Percentiles rank a stretch among this genome's conserved stretches.
phyloP scores from a whole-genome alignment of 805 yeast species.

The Yarrowia bubula region DNA sequence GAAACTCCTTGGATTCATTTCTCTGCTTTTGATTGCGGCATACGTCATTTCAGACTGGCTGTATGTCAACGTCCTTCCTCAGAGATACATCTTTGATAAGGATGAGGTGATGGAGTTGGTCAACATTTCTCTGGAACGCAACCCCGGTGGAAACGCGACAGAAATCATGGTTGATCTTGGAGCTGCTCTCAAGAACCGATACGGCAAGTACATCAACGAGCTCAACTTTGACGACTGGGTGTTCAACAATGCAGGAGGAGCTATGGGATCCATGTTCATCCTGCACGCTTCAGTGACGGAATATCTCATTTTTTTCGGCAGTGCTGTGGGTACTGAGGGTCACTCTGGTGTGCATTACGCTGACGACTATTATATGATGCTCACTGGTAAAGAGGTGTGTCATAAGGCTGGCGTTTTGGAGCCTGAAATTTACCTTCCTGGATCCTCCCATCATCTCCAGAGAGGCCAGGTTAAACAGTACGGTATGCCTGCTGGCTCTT shows the following conservation, averaged over 20 bases:
- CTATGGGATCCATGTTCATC: slow-evolving; percentile 91
- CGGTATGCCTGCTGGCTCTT: slow-evolving; percentile 74
- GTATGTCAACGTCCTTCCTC: slow-evolving; percentile 51
- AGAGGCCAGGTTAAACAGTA: slow-evolving; percentile 82
- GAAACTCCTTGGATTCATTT: slow-evolving; percentile 30
- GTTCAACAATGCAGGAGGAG: slow-evolving; percentile 97
- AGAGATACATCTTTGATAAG: slow-evolving; percentile 67
- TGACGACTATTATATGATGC: slow-evolving; percentile 93
- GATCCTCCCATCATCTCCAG: slow-evolving; percentile 75
- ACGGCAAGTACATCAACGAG: slow-evolving; percentile 73
- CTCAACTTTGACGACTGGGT: slow-evolving; percentile 83
- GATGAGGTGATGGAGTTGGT: slow-evolving; percentile 57
- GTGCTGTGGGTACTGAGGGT: slow-evolving; percentile 95
- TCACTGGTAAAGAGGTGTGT: slow-evolving; percentile 75
- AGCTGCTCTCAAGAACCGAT: slow-evolving; percentile 54
- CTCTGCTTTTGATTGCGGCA: slow-evolving; percentile 30
- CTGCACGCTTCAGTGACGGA: slow-evolving; percentile 93
- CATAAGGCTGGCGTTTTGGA: slow-evolving; percentile 59
- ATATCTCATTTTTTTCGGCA: slow-evolving; percentile 88
- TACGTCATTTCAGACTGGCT: slow-evolving; percentile 32
- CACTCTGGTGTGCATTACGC: slow-evolving; percentile 95
- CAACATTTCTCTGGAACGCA: slow-evolving; percentile 47
- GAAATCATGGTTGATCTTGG: slow-evolving; percentile 63
- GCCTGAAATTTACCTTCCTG: slow-evolving; percentile 78
- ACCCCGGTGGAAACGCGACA: slow-evolving; percentile 48